Conservation (phyloP, 169 alveolate genomes). For the Plasmodium gallinaceum region DNA sequence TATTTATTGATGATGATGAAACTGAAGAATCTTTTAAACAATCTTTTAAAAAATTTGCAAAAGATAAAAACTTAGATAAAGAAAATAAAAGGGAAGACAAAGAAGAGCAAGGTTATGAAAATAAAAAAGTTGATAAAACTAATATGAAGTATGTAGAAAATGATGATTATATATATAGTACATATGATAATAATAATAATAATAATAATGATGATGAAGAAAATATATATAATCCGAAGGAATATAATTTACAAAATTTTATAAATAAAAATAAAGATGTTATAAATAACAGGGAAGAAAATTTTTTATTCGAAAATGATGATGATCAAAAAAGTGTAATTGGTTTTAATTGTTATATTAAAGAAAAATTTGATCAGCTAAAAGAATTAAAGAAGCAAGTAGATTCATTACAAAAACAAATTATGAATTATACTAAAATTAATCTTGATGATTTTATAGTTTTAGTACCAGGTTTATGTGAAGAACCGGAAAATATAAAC, state of each 20-base stretch:
- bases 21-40: slow-evolving; percentile 2
- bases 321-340: slow-evolving; percentile 60
- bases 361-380: slow-evolving; percentile 69
- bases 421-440: slow-evolving; percentile 40
- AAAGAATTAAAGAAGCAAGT: slow-evolving; percentile 47
- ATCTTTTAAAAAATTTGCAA: slow-evolving; percentile 33
- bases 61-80: slow-evolving; percentile 8
- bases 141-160: slow-evolving; percentile 1
- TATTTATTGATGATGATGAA: slow-evolving; percentile 52
- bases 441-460: slow-evolving; percentile 70
- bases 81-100: slow-evolving; percentile 40
- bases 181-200: slow-evolving; percentile 11
- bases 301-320: slow-evolving; percentile 54
- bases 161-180: background rate
- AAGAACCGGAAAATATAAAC: slow-evolving; percentile 77
- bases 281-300: slow-evolving; percentile 28
- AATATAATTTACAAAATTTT: slow-evolving; percentile 58
- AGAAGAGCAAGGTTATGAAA: background rate
- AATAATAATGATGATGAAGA: slow-evolving; percentile 33
- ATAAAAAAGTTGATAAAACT: background rate
- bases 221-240: slow-evolving; percentile 42
- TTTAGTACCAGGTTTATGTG: slow-evolving; percentile 68
- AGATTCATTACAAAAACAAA: slow-evolving; percentile 48
- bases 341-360: slow-evolving; percentile 51
- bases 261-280: slow-evolving; percentile 73